Evolutionary conservation across 257 asterid species (phyloP).

Genomic region (Leptodermis oblonga): DNA sequence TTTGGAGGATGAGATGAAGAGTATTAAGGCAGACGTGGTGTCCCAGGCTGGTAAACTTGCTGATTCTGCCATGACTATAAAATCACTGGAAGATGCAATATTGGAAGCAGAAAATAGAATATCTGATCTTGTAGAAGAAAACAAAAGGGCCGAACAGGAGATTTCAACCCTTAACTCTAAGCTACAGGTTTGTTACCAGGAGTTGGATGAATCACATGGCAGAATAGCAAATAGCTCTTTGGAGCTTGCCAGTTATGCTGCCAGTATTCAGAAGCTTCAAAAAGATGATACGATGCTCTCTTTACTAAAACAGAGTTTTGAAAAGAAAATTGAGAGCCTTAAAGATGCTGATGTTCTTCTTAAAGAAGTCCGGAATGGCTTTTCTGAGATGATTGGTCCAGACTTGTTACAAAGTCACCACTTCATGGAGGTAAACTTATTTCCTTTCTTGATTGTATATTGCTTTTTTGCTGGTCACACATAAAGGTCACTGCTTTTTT

Average conservation of each 20-base stretch:
- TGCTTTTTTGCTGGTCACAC: not conserved
- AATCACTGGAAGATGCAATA: conserved; percentile 58
- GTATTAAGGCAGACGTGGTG: conserved; percentile 60
- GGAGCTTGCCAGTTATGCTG: conserved; percentile 54
- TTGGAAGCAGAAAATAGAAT: conserved; percentile 49
- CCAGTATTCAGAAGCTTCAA: conserved; percentile 50
- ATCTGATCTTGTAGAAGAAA: conserved; percentile 50
- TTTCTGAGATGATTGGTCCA: conserved; percentile 43
- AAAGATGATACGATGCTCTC: conserved; percentile 58
- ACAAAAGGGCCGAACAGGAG: conserved; percentile 56
- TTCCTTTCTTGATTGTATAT: conserved; percentile 11
- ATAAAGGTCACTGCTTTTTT: not conserved
- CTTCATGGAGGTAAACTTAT: conserved; percentile 50
- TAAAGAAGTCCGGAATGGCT: conserved; percentile 44
- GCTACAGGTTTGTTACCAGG: conserved; percentile 66
- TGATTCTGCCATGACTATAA: conserved; percentile 53
- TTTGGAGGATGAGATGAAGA: conserved; percentile 63
- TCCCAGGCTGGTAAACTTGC: conserved; percentile 50
- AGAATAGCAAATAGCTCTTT: conserved; percentile 39
- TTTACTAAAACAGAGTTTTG: conserved; percentile 42
- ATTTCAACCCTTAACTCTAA: conserved; percentile 47
- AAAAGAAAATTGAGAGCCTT: conserved; percentile 53
- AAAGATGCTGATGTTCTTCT: conserved; percentile 52
- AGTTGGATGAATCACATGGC: conserved; percentile 61
- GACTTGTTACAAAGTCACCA: conserved; percentile 39